Conservation (phyloP, 139 green algal genomes). For the Bryopsis sp. region DNA sequence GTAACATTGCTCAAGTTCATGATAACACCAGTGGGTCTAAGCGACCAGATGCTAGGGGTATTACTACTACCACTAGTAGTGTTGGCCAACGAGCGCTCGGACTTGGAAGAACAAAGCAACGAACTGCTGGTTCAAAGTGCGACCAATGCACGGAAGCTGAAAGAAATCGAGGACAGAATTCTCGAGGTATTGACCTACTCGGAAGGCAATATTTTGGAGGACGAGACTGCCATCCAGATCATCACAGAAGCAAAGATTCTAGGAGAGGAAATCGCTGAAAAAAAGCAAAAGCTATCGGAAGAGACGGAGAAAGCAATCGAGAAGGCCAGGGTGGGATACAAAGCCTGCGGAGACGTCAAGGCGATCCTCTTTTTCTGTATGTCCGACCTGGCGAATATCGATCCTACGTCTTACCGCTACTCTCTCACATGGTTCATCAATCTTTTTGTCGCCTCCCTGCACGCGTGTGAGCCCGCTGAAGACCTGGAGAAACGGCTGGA, state of each 20-base stretch:
- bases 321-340: slow-evolving; percentile 51
- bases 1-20: slow-evolving; percentile 70
- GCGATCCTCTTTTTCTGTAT: slow-evolving; percentile 66
- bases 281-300: slow-evolving; percentile 64
- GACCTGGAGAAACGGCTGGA: too few species aligned
- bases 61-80: too few species aligned
- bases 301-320: slow-evolving; percentile 76
- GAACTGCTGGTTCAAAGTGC: slow-evolving; percentile 79
- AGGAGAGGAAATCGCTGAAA: slow-evolving; percentile 27
- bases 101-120: slow-evolving; percentile 83
- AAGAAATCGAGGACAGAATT: slow-evolving; percentile 31
- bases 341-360: slow-evolving; percentile 51
- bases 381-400: slow-evolving; percentile 53
- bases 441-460: too few species aligned
- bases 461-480: too few species aligned
- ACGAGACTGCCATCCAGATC: slow-evolving; percentile 70
- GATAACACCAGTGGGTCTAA: slow-evolving; percentile 65
- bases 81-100: slow-evolving; percentile 62
- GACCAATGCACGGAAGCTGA: too few species aligned
- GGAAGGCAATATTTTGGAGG: slow-evolving; percentile 64
- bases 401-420: slow-evolving; percentile 71
- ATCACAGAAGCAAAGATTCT: slow-evolving; percentile 59
- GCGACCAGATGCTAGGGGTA: slow-evolving; percentile 69
- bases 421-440: too few species aligned
- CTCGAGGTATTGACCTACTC: slow-evolving; percentile 22